phyloP scores from a whole-genome alignment of 371 early-diverging fungal species.

The Nematocida ausubeli region DNA sequence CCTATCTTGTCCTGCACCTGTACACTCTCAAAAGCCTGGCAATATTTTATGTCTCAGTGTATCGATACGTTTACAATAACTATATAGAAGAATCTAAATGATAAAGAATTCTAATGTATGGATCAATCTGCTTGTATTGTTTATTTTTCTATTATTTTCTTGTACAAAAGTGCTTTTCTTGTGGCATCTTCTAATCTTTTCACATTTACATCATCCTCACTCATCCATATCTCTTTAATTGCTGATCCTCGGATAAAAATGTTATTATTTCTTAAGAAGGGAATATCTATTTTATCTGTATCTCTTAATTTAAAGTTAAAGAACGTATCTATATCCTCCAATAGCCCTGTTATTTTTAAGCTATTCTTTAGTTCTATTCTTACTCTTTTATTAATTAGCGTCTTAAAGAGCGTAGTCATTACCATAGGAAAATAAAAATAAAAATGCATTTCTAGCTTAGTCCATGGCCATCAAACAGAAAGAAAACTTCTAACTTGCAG shows the following conservation, averaged over 20 bases:
- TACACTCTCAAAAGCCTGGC: too few relatives aligned
- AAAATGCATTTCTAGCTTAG: too few relatives aligned
- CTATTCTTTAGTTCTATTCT: slow-evolving; percentile 27
- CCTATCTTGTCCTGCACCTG: too few relatives aligned
- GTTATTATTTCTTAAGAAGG: background rate
- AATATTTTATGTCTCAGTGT: too few relatives aligned
- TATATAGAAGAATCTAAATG: background rate
- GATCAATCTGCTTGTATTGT: background rate
- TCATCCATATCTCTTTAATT: slow-evolving; percentile 40
- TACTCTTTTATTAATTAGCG: slow-evolving; percentile 28
- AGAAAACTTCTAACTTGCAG: too few relatives aligned
- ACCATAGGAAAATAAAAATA: slow-evolving; percentile 7
- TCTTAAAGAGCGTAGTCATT: slow-evolving; percentile 32
- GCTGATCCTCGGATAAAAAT: slow-evolving; percentile 40
- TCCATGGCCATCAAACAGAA: too few relatives aligned
- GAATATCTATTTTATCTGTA: slow-evolving; percentile 3
- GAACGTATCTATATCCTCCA: slow-evolving; percentile 43
- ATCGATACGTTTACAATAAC: too few relatives aligned
- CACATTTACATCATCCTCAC: slow-evolving; percentile 19
- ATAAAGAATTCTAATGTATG: background rate
- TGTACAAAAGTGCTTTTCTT: slow-evolving; percentile 36
- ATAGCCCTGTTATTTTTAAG: background rate
- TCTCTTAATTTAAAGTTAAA: slow-evolving; percentile 33
- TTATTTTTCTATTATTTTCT: background rate
- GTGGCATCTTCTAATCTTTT: slow-evolving; percentile 36